These are phyloP conservation scores for Vanrija sp. DNA, from an alignment of 1,284 basidiomycete genomes.

Conservation along the genomic window DNA sequence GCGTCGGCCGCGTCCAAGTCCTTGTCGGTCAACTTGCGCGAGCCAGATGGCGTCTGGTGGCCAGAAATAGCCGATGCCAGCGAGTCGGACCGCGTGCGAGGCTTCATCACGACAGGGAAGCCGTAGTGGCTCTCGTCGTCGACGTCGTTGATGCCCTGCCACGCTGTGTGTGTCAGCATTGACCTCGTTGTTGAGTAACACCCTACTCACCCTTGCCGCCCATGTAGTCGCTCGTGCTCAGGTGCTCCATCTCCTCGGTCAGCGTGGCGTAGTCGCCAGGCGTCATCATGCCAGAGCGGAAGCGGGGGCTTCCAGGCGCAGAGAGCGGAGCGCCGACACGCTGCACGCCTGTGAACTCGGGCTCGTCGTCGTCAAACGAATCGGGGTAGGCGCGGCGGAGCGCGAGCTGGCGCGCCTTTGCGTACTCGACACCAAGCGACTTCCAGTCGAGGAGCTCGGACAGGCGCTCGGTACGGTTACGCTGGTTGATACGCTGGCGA, in stretches of 20 bases:
- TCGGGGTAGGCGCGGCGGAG: conserved; percentile 93
- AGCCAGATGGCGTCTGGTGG: conserved; percentile 80
- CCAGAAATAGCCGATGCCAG: conserved; percentile 66
- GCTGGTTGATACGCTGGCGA: conserved; percentile 94
- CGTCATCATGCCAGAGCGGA: conserved; percentile 71
- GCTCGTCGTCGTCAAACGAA: conserved; percentile 69
- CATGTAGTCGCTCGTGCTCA: conserved; percentile 83
- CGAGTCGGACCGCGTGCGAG: conserved; percentile 74
- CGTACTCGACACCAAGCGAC: conserved; percentile 93
- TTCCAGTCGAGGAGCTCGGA: conserved; percentile 96
- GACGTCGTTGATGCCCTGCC: conserved; percentile 49
- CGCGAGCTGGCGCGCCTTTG: conserved; percentile 88
- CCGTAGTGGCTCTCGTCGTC: conserved; percentile 90
- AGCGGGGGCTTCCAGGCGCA: conserved; percentile 80
- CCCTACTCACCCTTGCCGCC: conserved; percentile 64
- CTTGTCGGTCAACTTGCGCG: conserved; percentile 71
- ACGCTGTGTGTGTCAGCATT: conserved; percentile 26
- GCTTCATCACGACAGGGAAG: conserved; percentile 86
- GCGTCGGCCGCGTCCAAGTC: conserved; percentile 79
- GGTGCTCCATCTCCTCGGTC: conserved; percentile 87
- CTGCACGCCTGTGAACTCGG: conserved; percentile 63
- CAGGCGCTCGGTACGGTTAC: conserved; percentile 91
- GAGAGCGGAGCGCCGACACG: conserved; percentile 64
- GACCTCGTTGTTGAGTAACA: conserved; percentile 1
- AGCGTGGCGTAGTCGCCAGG: conserved; percentile 84